Evolutionary conservation across 768 basidiomycete species (phyloP).

Genomic region (Termitomyces eurrhizus): DNA sequence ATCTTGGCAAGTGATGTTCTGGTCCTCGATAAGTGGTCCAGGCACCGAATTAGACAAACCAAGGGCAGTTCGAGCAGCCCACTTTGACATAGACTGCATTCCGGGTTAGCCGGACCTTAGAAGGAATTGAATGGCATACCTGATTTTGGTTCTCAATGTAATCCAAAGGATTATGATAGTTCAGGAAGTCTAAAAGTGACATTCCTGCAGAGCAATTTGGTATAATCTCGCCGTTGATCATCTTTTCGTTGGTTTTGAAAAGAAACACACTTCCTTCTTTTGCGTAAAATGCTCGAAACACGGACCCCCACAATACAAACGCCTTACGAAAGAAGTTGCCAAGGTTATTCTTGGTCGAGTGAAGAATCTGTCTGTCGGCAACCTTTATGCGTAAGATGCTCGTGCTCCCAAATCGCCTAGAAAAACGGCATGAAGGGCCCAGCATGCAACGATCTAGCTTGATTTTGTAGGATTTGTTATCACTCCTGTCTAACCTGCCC

Average conservation of each 20-base stretch:
- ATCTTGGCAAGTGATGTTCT: slow-evolving; percentile 32
- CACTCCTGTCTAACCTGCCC: slow-evolving; percentile 28
- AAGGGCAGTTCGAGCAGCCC: slow-evolving; percentile 57
- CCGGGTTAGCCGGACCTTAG: background rate
- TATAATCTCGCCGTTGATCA: slow-evolving; percentile 17
- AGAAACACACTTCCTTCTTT: slow-evolving; percentile 59
- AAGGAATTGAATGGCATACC: slow-evolving; percentile 27
- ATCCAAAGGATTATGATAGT: slow-evolving; percentile 52
- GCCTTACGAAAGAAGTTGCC: slow-evolving; percentile 42
- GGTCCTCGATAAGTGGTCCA: slow-evolving; percentile 36
- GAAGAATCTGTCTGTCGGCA: slow-evolving; percentile 24
- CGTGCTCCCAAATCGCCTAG: slow-evolving; percentile 63
- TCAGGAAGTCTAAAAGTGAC: slow-evolving; percentile 44
- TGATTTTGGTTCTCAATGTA: slow-evolving; percentile 39
- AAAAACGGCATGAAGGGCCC: slow-evolving; percentile 52
- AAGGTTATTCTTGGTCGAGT: slow-evolving; percentile 26
- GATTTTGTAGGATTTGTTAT: slow-evolving; percentile 29
- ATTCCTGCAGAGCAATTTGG: slow-evolving; percentile 11
- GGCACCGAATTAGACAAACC: slow-evolving; percentile 64
- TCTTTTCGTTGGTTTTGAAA: slow-evolving; percentile 47
- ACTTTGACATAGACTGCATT: slow-evolving; percentile 56
- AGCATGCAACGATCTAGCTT: slow-evolving; percentile 45
- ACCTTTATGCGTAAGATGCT: slow-evolving; percentile 50
- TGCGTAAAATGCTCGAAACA: slow-evolving; percentile 59
- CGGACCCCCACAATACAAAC: slow-evolving; percentile 47